Conservation (phyloP, 164 flowering plant genomes). For the grape (Vitis vinifera) region ASM3070453v1 NC_081820.1:2601001-2601500, state of each 20-base stretch:
- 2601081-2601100: constrained; percentile 21
- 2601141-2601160: constrained; percentile 29
- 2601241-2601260: constrained; percentile 18
- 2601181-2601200: constrained; percentile 21
- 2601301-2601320: constrained; percentile 37
- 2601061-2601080: constrained; percentile 11
- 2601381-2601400: neutral
- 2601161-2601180: constrained; percentile 24
- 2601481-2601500: too few species aligned
- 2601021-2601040: constrained; percentile 6
- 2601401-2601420: neutral
- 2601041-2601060: constrained; percentile 13
- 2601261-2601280: constrained; percentile 21
- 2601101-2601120: constrained; percentile 12
- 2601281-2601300: constrained; percentile 10
- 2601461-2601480: too few species aligned
- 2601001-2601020: constrained; percentile 19
- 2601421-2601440: neutral
- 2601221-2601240: constrained; percentile 32
- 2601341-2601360: neutral
- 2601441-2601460: too few species aligned
- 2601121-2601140: constrained; percentile 19
- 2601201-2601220: constrained; percentile 35
- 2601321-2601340: constrained; percentile 51
- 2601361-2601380: neutral